phyloP scores from a whole-genome alignment of 1,139 yeast genomes.

The Taiozyma sp. region DNA sequence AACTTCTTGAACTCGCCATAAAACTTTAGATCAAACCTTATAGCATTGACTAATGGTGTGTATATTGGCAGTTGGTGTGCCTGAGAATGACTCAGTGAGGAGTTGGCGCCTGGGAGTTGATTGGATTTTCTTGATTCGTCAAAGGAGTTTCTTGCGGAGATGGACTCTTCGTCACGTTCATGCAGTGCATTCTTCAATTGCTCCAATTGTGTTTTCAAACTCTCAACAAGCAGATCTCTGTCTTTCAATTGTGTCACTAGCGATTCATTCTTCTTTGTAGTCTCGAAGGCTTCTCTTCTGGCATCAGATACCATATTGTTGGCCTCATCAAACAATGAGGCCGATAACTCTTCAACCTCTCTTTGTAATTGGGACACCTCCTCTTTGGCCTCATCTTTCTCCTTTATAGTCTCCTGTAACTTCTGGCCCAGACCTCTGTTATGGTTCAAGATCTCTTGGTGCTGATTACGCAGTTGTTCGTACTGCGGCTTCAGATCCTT shows the following conservation, averaged over 20 bases:
- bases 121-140: slow-evolving; percentile 8
- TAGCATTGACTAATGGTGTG: slow-evolving; percentile 50
- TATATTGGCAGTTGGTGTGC: slow-evolving; percentile 26
- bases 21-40: slow-evolving; percentile 50
- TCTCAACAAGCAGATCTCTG: slow-evolving; percentile 61
- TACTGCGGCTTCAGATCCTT: slow-evolving; percentile 12
- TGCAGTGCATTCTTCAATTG: slow-evolving; percentile 60
- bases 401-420: slow-evolving; percentile 31
- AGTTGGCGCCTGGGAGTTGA: not conserved
- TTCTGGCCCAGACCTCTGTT: slow-evolving; percentile 31
- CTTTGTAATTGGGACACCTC: slow-evolving; percentile 54
- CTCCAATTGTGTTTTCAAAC: slow-evolving; percentile 61
- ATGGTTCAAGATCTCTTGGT: slow-evolving; percentile 29
- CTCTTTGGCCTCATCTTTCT: slow-evolving; percentile 46
- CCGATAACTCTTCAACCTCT: slow-evolving; percentile 76
- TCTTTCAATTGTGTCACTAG: slow-evolving; percentile 65
- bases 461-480: slow-evolving; percentile 12
- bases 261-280: slow-evolving; percentile 42
- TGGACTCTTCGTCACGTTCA: slow-evolving; percentile 34
- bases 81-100: slow-evolving; percentile 8
- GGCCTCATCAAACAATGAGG: slow-evolving; percentile 73
- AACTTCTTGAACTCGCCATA: slow-evolving; percentile 22
- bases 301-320: slow-evolving; percentile 76
- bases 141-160: slow-evolving; percentile 12
- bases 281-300: slow-evolving; percentile 49